phyloP scores from a whole-genome alignment of 768 basidiomycete genomes.

The Antrodiella citrinella region DNA sequence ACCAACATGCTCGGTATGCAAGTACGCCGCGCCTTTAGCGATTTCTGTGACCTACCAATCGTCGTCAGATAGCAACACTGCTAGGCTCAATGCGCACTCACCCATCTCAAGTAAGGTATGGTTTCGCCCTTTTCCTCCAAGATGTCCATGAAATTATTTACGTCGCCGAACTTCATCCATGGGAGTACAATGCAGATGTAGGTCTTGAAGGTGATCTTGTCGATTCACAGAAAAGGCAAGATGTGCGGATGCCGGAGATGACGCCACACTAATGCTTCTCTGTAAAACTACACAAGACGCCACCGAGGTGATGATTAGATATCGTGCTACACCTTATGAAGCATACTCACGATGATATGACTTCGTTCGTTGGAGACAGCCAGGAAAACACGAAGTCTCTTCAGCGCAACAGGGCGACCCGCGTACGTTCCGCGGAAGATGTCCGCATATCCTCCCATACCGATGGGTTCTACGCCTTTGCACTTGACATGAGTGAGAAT shows the following conservation, averaged over 20 bases:
- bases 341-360: no score
- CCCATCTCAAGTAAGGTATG: background rate
- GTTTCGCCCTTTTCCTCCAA: background rate
- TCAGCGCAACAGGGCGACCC: background rate
- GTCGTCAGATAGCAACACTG: no score
- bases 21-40: constrained; percentile 1
- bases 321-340: no score
- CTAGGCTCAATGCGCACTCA: no score
- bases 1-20: constrained; percentile 1
- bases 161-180: constrained; percentile 2
- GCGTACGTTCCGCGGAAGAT: background rate
- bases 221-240: constrained; percentile 2
- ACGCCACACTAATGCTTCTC: constrained; percentile 3
- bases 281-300: constrained; percentile 2
- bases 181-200: constrained; percentile 1
- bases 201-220: background rate
- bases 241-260: constrained; percentile 2
- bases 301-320: no score
- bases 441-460: background rate
- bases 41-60: background rate
- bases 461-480: background rate
- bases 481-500: background rate
- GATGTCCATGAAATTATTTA: background rate
- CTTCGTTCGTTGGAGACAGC: no score
- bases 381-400: background rate